These are phyloP conservation scores for Kodamaea restingae DNA, from an alignment of 805 yeast species.

Conservation along the genomic window DNA sequence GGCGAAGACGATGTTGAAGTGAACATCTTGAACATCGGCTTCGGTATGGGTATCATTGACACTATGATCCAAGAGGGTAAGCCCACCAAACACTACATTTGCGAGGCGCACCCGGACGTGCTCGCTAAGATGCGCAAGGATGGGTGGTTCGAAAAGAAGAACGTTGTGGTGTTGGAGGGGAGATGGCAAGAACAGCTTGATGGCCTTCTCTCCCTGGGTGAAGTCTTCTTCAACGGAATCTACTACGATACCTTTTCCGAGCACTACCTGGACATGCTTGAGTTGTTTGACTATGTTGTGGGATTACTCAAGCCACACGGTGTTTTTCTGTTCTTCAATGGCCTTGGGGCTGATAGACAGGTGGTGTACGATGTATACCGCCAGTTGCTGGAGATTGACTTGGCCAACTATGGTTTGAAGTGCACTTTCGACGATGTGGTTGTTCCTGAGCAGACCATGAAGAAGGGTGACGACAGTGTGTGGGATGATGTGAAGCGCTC, in stretches of 20 bases:
- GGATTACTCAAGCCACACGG: conserved; percentile 83
- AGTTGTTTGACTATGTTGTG: conserved; percentile 73
- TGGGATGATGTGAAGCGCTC: conserved; percentile 62
- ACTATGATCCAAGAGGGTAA: conserved; percentile 48
- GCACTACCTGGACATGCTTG: conserved; percentile 84
- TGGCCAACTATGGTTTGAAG: conserved; percentile 70
- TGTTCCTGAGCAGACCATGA: conserved; percentile 41
- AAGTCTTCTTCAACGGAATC: conserved; percentile 82
- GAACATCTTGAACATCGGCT: conserved; percentile 78
- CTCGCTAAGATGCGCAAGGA: conserved; percentile 58
- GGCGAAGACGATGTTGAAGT: conserved; percentile 36
- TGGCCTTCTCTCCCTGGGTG: conserved; percentile 52
- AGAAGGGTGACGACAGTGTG: conserved; percentile 38
- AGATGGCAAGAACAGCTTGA: conserved; percentile 87
- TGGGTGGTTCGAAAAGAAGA: conserved; percentile 78
- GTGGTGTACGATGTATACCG: conserved; percentile 66
- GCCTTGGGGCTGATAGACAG: conserved; percentile 49
- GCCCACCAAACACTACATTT: conserved; percentile 76
- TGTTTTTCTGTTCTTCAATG: conserved; percentile 86
- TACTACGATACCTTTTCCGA: conserved; percentile 94
- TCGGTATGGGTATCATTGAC: conserved; percentile 97
- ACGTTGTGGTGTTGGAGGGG: conserved; percentile 78
- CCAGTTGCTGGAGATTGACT: conserved; percentile 74
- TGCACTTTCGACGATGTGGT: conserved; percentile 51
- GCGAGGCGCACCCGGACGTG: conserved; percentile 95